These are phyloP conservation scores for Martiniozyma abietophila DNA, from an alignment of 805 yeast species.

Conservation along the genomic window DNA sequence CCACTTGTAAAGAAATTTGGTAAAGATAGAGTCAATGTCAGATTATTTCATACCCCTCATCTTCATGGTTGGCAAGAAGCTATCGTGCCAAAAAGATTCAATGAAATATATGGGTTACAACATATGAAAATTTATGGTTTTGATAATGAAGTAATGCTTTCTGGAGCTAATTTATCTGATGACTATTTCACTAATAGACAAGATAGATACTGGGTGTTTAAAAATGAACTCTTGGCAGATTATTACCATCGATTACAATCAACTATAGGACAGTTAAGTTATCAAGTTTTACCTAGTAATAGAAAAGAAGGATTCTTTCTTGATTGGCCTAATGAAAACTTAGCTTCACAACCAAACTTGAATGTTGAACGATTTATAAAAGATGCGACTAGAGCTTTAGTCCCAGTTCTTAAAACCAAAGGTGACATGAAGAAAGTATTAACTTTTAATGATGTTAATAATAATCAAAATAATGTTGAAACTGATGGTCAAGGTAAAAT, in stretches of 20 bases:
- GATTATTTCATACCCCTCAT: conserved; percentile 88
- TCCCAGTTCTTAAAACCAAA: conserved; percentile 46
- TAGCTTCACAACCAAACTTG: conserved; percentile 56
- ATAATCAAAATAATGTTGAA: conserved; percentile 8
- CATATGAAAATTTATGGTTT: conserved; percentile 97
- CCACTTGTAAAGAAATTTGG: conserved; percentile 58
- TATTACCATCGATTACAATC: conserved; percentile 67
- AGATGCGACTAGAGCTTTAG: conserved; percentile 47
- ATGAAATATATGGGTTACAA: conserved; percentile 89
- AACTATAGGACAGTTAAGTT: conserved; percentile 62
- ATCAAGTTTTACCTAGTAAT: conserved; percentile 44
- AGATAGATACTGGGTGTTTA: conserved; percentile 79
- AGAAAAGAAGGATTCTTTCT: conserved; percentile 38
- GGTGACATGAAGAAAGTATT: too few species aligned
- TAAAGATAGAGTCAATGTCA: conserved; percentile 57
- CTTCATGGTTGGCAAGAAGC: conserved; percentile 56
- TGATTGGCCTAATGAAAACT: conserved; percentile 66
- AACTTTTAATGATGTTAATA: conserved; percentile 18
- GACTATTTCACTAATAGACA: conserved; percentile 95
- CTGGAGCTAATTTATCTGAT: conserved; percentile 85
- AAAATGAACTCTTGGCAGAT: conserved; percentile 46
- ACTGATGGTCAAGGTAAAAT: conserved; percentile 2
- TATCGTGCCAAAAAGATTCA: conserved; percentile 71
- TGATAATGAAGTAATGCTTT: conserved; percentile 78
- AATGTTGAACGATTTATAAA: conserved; percentile 42